phyloP scores from a whole-genome alignment of 2,329 filamentous ascomycete genomes.

The Dothideomycetes sp. region DNA sequence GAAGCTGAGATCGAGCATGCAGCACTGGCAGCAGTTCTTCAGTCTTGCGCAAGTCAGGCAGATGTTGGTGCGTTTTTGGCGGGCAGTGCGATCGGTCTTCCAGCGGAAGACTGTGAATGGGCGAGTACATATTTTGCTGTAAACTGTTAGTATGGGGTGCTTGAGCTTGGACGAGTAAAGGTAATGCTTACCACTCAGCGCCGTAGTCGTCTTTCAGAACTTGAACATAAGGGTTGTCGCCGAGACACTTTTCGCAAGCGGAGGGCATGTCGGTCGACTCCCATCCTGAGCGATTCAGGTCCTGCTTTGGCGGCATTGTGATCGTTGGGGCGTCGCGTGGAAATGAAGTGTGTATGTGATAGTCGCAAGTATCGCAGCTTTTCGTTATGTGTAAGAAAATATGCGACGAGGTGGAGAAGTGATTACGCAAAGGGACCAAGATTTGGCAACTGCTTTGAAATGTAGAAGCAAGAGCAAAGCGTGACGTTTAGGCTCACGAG shows the following conservation, averaged over 20 bases:
- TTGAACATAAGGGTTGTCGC: constrained; percentile 94
- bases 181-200: constrained; percentile 38
- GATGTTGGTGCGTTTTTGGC: constrained; percentile 88
- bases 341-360: too few relatives aligned
- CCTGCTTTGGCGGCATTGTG: constrained; percentile 77
- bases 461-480: too few relatives aligned
- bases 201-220: constrained; percentile 98
- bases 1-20: constrained; percentile 96
- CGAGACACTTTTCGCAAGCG: constrained; percentile 84
- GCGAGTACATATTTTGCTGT: constrained; percentile 64
- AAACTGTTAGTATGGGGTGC: not conserved
- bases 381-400: too few relatives aligned
- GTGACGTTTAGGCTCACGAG: too few relatives aligned
- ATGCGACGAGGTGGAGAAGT: too few relatives aligned
- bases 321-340: not conserved
- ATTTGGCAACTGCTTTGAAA: too few relatives aligned
- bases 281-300: constrained; percentile 91
- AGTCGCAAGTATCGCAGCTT: too few relatives aligned
- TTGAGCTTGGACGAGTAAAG: not conserved
- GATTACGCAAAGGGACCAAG: too few relatives aligned
- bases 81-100: constrained; percentile 83
- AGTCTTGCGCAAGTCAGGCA: constrained; percentile 93
- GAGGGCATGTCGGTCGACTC: constrained; percentile 87
- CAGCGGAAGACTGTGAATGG: constrained; percentile 94
- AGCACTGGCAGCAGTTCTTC: constrained; percentile 98